Evolutionary conservation across 129 eudicot species (phyloP), one percentile per base, ranked within the genome.

Genomic region (Lactuca sativa): DNA sequence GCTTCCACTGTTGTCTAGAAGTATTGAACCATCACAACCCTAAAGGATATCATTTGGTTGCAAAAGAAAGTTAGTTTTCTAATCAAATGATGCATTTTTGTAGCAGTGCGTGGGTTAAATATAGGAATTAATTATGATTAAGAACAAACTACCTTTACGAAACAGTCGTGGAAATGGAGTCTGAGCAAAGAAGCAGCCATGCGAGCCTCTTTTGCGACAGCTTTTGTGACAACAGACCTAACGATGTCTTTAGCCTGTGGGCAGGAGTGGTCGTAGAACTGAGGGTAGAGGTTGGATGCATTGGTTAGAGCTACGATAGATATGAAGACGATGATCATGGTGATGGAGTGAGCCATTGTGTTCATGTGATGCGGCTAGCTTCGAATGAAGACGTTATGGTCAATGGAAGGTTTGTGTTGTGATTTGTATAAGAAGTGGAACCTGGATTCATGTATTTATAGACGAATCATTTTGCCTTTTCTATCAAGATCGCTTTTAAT

Each of bases 161-260:
- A 90, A 72, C 97, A 90, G 51, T 90, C 97, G 59, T 90, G 97
- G 78, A 90, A 90, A 69, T 87, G 97, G 53, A 90, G 92, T 69
- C 97, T 76, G 38, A 90, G 80, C 69, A 90, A 78, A 25, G 95
- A 90, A 67, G 97, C 97, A 56, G 97, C 97, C 95, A 87, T 90
- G 32, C 95, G 90, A 40, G 92, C 74, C 54, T 90, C 95, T 80
- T 62, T 87, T 25, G 90, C 87, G 11, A 90, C 97, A 2, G 92
- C 97, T 12, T 85, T 85, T 12, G 95, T 86, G 32, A 90, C 89
- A 12, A 90, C 73, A 51, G 90, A 90, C 78, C 66, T 58, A 18
- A 87, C 86, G 6, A 90, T 90, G 44, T 81, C 55, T 43, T 65
- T 59, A 1, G 88, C 88, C 44, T 73, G 79, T 4, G 97, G 97